Conservation (phyloP, 2,329 filamentous ascomycete species). For the Phoma sp. region DNA sequence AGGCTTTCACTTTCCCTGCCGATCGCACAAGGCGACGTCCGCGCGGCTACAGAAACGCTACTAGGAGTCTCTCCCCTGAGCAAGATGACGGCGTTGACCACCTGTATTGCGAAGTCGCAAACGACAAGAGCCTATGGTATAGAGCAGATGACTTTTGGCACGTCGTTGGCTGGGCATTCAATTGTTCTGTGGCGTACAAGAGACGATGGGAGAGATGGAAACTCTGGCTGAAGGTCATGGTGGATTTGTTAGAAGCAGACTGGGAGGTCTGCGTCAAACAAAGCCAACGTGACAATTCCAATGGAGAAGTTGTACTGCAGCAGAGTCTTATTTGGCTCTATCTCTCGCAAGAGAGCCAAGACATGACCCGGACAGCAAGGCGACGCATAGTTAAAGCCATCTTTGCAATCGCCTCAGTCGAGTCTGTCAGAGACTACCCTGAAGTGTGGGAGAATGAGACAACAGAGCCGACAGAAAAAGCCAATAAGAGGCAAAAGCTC, state of each 20-base stretch:
- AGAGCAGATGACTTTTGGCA: constrained; percentile 89
- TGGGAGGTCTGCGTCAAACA: constrained; percentile 61
- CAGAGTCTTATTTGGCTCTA: constrained; percentile 69
- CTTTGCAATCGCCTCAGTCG: constrained; percentile 67
- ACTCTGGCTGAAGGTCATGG: constrained; percentile 78
- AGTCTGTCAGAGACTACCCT: constrained; percentile 61
- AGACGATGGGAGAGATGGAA: constrained; percentile 83
- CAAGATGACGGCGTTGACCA: constrained; percentile 49
- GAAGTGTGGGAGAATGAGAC: constrained; percentile 74
- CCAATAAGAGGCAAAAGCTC: constrained; percentile 62
- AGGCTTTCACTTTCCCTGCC: constrained; percentile 71
- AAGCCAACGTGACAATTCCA: constrained; percentile 24
- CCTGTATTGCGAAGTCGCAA: constrained; percentile 59
- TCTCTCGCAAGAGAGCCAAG: constrained; percentile 49
- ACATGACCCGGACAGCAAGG: constrained; percentile 47
- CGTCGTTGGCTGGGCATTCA: constrained; percentile 89
- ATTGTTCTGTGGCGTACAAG: constrained; percentile 77
- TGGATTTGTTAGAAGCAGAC: constrained; percentile 77
- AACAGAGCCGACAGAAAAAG: constrained; percentile 51
- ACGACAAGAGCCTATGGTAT: constrained; percentile 71
- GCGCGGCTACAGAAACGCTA: constrained; percentile 23
- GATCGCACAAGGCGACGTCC: constrained; percentile 33
- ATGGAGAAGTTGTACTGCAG: constrained; percentile 44
- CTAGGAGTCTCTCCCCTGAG: constrained; percentile 33
- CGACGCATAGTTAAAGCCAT: constrained; percentile 68